Evolutionary conservation across 1,139 yeast species (phyloP), one percentile per base, ranked within the genome.

Genomic region (Pichia sp.): DNA sequence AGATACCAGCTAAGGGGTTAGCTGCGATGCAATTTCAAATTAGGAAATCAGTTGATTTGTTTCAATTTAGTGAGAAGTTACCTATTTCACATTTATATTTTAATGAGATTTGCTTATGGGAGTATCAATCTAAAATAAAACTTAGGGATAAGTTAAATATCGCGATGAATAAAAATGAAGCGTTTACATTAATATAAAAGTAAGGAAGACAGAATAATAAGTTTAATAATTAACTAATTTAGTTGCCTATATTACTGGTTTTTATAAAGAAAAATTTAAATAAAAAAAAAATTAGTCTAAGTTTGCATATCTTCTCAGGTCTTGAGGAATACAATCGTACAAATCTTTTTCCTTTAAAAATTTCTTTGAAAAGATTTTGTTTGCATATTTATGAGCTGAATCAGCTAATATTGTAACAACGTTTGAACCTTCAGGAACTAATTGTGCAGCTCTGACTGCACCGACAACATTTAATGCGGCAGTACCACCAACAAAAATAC

Each of bases 41-140:
- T 35, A 71, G 78, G 29, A 65, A 72, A 41, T 52, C 78, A 23
- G 35, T 21, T 9, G 80, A 81, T 4, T 68, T 64, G 3, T 29
- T 28, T 14, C 13, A 21, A 6, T 37, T 37, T 2, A 76, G 74
- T 46, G 64, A 72, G 5, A 65, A 81, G 38, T 63, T 88, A 23
- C 97, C 97, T 0, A 65, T 81, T 10, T 89, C 96, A 0, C 97
- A 89, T 55, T 91, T 97, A 0, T 91, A 97, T 54, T 91, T 89
- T 64, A 89, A 88, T 57, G 96, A 89, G 63, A 61, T 91, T 31
- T 85, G 91, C 41, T 51, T 91, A 7, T 83, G 79, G 61, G 78
- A 77, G 38, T 91, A 89, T 59, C 53, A 61, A 6, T 57, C 73
- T 5, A 66, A 68, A 46, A 75, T 69, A 22, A 76, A 74, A 50